These are phyloP conservation scores for Lentinula sp. DNA, from an alignment of 768 basidiomycete genomes.

Conservation along the genomic window DNA sequence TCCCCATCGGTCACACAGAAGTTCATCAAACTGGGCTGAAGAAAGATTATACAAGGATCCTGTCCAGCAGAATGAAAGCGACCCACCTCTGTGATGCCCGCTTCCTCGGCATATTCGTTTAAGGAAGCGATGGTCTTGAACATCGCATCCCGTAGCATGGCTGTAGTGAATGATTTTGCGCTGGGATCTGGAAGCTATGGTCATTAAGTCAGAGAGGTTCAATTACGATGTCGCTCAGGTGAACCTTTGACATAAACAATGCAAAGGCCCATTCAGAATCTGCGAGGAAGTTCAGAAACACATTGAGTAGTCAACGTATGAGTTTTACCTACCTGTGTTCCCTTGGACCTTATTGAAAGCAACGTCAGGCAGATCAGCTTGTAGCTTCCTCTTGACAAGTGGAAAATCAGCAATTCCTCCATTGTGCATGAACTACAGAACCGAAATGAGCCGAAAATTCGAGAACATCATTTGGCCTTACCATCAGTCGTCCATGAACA, in stretches of 20 bases:
- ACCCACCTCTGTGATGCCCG: constrained; percentile 63
- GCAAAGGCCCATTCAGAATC: constrained; percentile 99
- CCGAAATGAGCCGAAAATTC: background rate
- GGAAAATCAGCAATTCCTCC: constrained; percentile 86
- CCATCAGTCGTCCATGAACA: constrained; percentile 88
- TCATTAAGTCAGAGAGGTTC: constrained; percentile 5
- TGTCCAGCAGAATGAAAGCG: background rate
- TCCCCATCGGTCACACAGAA: constrained; percentile 96
- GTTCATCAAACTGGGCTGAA: constrained; percentile 84
- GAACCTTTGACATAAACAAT: constrained; percentile 77
- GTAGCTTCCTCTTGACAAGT: constrained; percentile 75
- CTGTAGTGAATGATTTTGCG: constrained; percentile 67
- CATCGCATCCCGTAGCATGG: constrained; percentile 78
- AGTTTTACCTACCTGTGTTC: constrained; percentile 65
- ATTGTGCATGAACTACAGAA: constrained; percentile 89
- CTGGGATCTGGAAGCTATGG: constrained; percentile 73
- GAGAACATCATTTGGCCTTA: constrained; percentile 20
- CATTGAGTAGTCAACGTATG: background rate
- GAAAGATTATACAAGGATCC: background rate
- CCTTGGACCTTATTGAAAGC: constrained; percentile 86
- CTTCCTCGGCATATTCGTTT: constrained; percentile 70
- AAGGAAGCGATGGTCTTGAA: constrained; percentile 76
- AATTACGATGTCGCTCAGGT: background rate
- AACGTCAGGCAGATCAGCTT: constrained; percentile 70
- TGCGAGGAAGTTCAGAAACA: constrained; percentile 17